Base-by-base conservation (phyloP, 768 basidiomycete species). In the Podaxis sp. region DNA sequence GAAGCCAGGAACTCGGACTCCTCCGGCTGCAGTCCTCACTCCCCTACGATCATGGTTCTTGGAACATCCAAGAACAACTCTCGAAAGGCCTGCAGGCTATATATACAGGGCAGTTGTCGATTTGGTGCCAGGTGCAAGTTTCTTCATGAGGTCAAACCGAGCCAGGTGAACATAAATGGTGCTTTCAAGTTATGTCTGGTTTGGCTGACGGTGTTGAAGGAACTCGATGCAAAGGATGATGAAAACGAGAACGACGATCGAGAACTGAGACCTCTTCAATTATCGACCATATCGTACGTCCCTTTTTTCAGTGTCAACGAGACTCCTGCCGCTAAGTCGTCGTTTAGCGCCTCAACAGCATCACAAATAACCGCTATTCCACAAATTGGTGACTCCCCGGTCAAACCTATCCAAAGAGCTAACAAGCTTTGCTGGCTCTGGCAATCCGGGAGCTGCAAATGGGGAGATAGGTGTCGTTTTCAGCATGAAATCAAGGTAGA, bases 31-130 rank as follows among this genome's bases (percentile, higher is more conserved):
- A 24, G 12, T 40, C 26, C 24, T 56, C 24, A 22, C 39, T 19
- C 38, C 54, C 46, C 56, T 46, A 42, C 67, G 15, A 63, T 64
- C 51, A 71, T 69, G 59, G 59, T 40, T 52, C 59, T 22, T 19
- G 48, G 36, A 28, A 59, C 48, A 11, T 52, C 49, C 11, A 6
- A 39, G 59, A 59, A 59, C 36, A 38, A 28, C 2, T 1, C 36
- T 1, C 48, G 24, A 52, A 4, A 40, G 52, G 38, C 17, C 22
- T 59, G 59, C 19, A 51, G 22, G 48, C 36, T 38, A 15, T 59
- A 38, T 39, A 22, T 13, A 7, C 48, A 30, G 33, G 63, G 63
- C n/a, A 54, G 26, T 11, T 64, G 63, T 59, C 57, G 51, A 48
- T 64, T 40, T 12, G 63, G 63, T 22, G 26, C 26, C 22, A 53